Conservation (phyloP, 495 filamentous ascomycete species). For the Neurospora tetraspora region DNA sequence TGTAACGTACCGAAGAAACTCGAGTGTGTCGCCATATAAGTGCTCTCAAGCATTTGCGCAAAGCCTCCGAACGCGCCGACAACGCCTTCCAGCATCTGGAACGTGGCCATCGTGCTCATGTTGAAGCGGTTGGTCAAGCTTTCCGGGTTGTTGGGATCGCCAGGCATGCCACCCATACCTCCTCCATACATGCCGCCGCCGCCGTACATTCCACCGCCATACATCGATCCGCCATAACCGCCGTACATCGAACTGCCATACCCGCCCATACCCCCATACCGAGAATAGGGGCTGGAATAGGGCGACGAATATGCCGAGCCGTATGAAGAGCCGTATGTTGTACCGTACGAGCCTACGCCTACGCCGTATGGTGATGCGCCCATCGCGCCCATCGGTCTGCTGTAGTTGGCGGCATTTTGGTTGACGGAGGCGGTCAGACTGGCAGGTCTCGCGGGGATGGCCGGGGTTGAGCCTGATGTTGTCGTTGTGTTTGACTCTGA, state of each 20-base stretch:
- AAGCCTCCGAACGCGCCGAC: conserved; percentile 98
- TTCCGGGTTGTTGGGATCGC: conserved; percentile 82
- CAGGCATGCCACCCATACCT: conserved; percentile 38
- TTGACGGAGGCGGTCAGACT: conserved; percentile 69
- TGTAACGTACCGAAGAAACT: conserved; percentile 83
- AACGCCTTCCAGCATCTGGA: conserved; percentile 96
- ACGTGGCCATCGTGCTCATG: conserved; percentile 91
- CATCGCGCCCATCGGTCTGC: conserved; percentile 25
- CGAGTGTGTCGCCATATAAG: conserved; percentile 99
- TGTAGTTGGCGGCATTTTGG: conserved; percentile 73
- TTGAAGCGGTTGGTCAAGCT: conserved; percentile 85
- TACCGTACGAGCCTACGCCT: conserved; percentile 33
- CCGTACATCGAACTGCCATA: conserved; percentile 22
- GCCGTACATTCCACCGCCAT: conserved; percentile 53
- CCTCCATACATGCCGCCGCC: conserved; percentile 52
- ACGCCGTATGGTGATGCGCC: conserved; percentile 45
- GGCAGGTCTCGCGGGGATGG: conserved; percentile 72
- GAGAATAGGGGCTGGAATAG: conserved; percentile 38
- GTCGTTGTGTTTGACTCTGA: conserved; percentile 16
- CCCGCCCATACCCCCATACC: conserved; percentile 36
- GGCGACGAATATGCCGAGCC: conserved; percentile 37
- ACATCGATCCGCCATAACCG: conserved; percentile 38
- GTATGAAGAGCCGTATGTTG: conserved; percentile 4
- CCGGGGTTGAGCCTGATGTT: conserved; percentile 45
- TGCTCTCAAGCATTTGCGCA: conserved; percentile 98